phyloP scores from a whole-genome alignment of 1,284 basidiomycete genomes.

The Abortiporus biennis region DNA sequence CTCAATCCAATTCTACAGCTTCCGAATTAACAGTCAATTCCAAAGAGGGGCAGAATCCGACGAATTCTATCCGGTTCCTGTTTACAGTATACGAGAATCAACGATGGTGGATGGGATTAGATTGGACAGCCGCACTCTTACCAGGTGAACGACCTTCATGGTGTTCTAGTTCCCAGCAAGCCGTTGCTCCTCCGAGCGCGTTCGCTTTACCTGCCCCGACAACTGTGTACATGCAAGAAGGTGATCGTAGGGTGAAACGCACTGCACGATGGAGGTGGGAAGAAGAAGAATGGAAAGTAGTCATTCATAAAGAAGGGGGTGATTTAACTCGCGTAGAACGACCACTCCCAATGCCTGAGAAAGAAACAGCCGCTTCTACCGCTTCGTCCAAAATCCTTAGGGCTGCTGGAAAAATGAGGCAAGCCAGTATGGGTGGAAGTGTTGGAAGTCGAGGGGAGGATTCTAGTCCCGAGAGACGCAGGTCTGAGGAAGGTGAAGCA shows the following conservation, averaged over 20 bases:
- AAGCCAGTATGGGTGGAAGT: slow-evolving; percentile 25
- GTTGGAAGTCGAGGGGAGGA: slow-evolving; percentile 10
- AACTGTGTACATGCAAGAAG: slow-evolving; percentile 45
- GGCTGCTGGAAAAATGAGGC: slow-evolving; percentile 39
- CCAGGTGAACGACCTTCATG: slow-evolving; percentile 89
- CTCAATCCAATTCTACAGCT: slow-evolving; percentile 9
- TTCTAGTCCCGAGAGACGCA: slow-evolving; percentile 14
- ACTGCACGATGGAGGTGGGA: slow-evolving; percentile 83
- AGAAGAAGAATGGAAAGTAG: slow-evolving; percentile 81
- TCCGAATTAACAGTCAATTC: neutral
- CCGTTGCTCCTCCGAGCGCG: slow-evolving; percentile 58
- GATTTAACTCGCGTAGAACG: slow-evolving; percentile 49
- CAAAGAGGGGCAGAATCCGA: slow-evolving; percentile 7
- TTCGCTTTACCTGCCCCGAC: slow-evolving; percentile 52
- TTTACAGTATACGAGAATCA: slow-evolving; percentile 93
- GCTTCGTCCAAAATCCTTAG: slow-evolving; percentile 34
- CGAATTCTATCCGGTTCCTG: slow-evolving; percentile 58
- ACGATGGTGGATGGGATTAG: slow-evolving; percentile 87
- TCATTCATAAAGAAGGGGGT: slow-evolving; percentile 48
- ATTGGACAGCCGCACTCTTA: slow-evolving; percentile 91
- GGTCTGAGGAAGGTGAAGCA: slow-evolving; percentile 21
- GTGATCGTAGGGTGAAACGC: slow-evolving; percentile 49
- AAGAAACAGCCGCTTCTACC: slow-evolving; percentile 26
- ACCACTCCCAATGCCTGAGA: slow-evolving; percentile 44
- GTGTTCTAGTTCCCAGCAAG: slow-evolving; percentile 57